Evolutionary conservation across 2,329 filamentous ascomycete species (phyloP).

Genomic region (Fusarium oxysporum): DNA sequence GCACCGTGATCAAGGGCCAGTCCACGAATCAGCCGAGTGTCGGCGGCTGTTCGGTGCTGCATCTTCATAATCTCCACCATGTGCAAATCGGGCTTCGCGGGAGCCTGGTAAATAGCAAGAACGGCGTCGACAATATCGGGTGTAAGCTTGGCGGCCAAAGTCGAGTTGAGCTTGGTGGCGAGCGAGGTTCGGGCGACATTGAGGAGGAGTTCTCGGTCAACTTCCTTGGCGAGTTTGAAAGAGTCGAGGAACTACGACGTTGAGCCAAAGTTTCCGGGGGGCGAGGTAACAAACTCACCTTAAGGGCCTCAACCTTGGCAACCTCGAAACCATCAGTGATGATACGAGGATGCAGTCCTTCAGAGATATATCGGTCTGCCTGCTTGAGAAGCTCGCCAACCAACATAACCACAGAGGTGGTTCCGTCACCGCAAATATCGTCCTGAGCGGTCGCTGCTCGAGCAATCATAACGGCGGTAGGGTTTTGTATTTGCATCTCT

Average conservation of each 20-base stretch:
- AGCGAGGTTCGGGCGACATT: constrained; percentile 95
- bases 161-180: constrained; percentile 92
- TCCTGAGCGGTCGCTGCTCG: constrained; percentile 95
- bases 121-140: constrained; percentile 97
- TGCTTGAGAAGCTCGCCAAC: constrained; percentile 98
- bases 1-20: constrained; percentile 95
- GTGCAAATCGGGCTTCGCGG: constrained; percentile 93
- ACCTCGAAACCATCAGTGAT: constrained; percentile 98
- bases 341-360: constrained; percentile 95
- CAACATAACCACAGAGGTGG: constrained; percentile 93
- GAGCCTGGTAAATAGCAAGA: constrained; percentile 89
- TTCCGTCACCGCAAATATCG: constrained; percentile 97
- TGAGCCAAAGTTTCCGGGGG: constrained; percentile 2
- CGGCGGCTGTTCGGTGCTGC: constrained; percentile 96
- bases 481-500: constrained; percentile 96
- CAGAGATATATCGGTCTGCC: constrained; percentile 93
- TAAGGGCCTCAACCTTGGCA: constrained; percentile 91
- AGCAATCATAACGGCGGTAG: constrained; percentile 88
- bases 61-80: constrained; percentile 99
- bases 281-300: constrained; percentile 62
- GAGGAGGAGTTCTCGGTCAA: constrained; percentile 93
- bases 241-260: constrained; percentile 81
- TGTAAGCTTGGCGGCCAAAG: constrained; percentile 89
- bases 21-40: constrained; percentile 95
- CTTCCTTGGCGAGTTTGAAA: constrained; percentile 89